phyloP scores from a whole-genome alignment of 1,284 basidiomycete species.

The Schizopora paradoxa region DNA sequence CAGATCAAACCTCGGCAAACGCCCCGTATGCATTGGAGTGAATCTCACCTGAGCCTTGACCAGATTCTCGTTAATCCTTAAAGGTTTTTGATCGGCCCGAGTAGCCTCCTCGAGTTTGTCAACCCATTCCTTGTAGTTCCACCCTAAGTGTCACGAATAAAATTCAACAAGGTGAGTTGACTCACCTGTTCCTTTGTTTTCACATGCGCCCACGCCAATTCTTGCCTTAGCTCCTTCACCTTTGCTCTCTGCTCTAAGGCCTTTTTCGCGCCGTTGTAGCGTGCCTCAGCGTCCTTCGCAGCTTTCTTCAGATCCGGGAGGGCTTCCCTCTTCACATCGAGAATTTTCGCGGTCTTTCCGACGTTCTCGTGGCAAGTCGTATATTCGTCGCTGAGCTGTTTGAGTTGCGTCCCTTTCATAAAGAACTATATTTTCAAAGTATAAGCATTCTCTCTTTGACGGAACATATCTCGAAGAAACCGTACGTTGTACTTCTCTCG shows the following conservation, averaged over 20 bases:
- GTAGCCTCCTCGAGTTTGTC: slow-evolving; percentile 47
- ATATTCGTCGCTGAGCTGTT: slow-evolving; percentile 86
- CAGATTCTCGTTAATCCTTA: slow-evolving; percentile 46
- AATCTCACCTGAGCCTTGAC: slow-evolving; percentile 42
- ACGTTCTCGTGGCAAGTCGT: slow-evolving; percentile 71
- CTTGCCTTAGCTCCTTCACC: slow-evolving; percentile 67
- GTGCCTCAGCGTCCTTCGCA: slow-evolving; percentile 52
- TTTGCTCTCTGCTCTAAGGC: slow-evolving; percentile 69
- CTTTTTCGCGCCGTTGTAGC: slow-evolving; percentile 69
- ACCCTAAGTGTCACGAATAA: not conserved
- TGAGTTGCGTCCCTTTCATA: slow-evolving; percentile 88
- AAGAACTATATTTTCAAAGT: slow-evolving; percentile 64
- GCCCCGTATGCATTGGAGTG: not conserved
- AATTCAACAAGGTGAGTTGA: slow-evolving; percentile 8
- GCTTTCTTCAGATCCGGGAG: slow-evolving; percentile 68
- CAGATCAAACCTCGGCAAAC: slow-evolving; percentile 5
- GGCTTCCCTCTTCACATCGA: slow-evolving; percentile 63
- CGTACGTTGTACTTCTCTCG: slow-evolving; percentile 87
- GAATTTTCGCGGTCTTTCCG: slow-evolving; percentile 54
- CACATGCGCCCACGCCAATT: slow-evolving; percentile 89
- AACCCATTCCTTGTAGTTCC: slow-evolving; percentile 41
- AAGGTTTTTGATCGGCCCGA: slow-evolving; percentile 40
- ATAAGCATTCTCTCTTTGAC: not conserved
- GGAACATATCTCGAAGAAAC: slow-evolving; percentile 2
- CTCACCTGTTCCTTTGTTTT: slow-evolving; percentile 60